Evolutionary conservation across 768 basidiomycete genomes (phyloP).

Genomic region (Suillus subaureus): DNA sequence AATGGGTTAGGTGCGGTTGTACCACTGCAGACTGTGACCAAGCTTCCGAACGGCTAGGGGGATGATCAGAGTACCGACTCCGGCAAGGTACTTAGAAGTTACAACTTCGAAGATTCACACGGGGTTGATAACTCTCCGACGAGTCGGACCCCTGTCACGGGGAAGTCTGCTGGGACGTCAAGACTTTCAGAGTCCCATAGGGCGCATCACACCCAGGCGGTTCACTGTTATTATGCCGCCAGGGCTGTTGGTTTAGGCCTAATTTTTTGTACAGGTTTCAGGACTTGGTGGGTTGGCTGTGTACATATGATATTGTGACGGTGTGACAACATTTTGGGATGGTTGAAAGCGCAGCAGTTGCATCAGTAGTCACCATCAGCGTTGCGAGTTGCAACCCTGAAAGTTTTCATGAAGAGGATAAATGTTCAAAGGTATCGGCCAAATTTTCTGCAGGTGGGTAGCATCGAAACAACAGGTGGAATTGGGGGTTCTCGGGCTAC

Average conservation of each 20-base stretch:
- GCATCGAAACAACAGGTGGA: neutral
- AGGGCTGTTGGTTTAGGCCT: neutral
- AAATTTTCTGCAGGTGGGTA: neutral
- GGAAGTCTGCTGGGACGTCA: too few relatives aligned
- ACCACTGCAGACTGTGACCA: neutral
- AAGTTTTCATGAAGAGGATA: slow-evolving; percentile 5
- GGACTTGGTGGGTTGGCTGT: neutral
- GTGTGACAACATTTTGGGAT: neutral
- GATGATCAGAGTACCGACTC: neutral
- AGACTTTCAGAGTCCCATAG: too few relatives aligned
- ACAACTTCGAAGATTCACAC: neutral
- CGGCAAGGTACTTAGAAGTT: neutral
- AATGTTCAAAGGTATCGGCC: neutral
- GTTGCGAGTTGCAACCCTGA: neutral
- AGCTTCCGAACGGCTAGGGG: neutral
- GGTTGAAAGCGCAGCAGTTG: neutral
- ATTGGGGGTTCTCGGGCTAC: too few relatives aligned
- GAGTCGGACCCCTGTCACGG: neutral
- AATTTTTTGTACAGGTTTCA: neutral
- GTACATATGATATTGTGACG: neutral
- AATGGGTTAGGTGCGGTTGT: neutral
- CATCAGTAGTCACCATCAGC: neutral
- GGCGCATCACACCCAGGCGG: too few relatives aligned
- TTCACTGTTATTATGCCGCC: neutral
- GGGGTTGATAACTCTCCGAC: neutral